Conservation (phyloP, 2,329 filamentous ascomycete species). For the Keithomyces neogunnii region DNA sequence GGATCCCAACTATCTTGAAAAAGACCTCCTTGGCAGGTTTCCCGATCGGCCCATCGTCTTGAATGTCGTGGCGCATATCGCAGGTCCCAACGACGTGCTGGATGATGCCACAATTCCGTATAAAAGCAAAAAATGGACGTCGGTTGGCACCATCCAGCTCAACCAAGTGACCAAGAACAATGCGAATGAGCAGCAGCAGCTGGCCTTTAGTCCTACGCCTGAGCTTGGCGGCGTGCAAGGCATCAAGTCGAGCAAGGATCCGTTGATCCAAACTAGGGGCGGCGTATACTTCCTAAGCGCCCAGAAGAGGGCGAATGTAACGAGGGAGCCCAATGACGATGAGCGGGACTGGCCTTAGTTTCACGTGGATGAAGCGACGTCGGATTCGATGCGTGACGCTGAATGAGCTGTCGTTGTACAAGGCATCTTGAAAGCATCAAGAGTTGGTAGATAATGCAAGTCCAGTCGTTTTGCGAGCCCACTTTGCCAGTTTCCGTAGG, state of each 20-base stretch:
- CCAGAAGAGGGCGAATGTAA: not conserved
- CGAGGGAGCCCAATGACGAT: not conserved
- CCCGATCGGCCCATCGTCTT: not conserved
- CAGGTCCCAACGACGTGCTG: not conserved
- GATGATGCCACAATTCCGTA: not conserved
- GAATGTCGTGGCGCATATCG: not conserved
- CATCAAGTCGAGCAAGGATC: not conserved
- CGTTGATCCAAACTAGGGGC: not conserved
- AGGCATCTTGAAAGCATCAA: no score
- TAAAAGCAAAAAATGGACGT: not conserved
- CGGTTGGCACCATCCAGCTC: not conserved
- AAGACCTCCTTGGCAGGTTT: not conserved
- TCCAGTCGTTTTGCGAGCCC: no score
- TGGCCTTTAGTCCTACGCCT: not conserved
- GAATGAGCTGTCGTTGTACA: no score
- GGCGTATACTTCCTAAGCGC: not conserved
- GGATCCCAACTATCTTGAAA: not conserved
- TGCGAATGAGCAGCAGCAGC: not conserved
- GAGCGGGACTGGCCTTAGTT: not conserved
- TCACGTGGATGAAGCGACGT: not conserved
- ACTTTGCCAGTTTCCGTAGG: no score
- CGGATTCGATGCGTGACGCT: no score
- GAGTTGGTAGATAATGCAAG: no score
- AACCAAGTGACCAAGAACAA: not conserved
- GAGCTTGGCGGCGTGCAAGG: not conserved